phyloP scores from a whole-genome alignment of 306 rosid genomes.

The Cicer pinnatifidum region DNA sequence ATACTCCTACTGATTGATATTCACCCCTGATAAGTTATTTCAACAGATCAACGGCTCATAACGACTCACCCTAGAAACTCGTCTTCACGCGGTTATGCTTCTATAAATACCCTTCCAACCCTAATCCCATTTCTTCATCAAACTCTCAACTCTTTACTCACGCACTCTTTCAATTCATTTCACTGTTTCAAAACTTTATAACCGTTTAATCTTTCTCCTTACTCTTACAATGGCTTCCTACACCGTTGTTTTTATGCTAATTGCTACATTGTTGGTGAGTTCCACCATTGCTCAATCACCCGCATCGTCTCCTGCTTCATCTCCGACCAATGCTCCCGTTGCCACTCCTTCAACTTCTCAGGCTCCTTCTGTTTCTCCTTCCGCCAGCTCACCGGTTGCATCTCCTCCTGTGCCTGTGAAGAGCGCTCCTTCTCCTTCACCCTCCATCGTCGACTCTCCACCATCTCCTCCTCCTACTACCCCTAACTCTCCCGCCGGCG shows the following conservation, averaged over 20 bases:
- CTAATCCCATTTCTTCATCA: not conserved
- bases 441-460: constrained; percentile 47
- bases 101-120: constrained; percentile 43
- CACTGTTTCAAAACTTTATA: not conserved
- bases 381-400: not conserved
- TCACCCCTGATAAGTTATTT: too few relatives aligned
- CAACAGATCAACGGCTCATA: constrained; percentile 34
- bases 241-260: constrained; percentile 41
- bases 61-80: not conserved
- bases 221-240: constrained; percentile 51
- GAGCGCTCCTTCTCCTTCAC: constrained; percentile 46
- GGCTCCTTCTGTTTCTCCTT: constrained; percentile 37
- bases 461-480: constrained; percentile 47
- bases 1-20: too few relatives aligned
- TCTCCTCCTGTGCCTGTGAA: constrained; percentile 41
- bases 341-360: constrained; percentile 27
- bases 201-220: not conserved
- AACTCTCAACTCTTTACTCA: not conserved
- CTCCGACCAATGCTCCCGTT: constrained; percentile 40
- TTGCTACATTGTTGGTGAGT: constrained; percentile 48
- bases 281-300: constrained; percentile 56
- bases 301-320: constrained; percentile 44
- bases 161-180: not conserved
- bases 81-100: constrained; percentile 21
- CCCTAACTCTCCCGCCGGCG: constrained; percentile 27